Conservation (phyloP, 257 asterid species). For the Verbascum thapsus region DNA sequence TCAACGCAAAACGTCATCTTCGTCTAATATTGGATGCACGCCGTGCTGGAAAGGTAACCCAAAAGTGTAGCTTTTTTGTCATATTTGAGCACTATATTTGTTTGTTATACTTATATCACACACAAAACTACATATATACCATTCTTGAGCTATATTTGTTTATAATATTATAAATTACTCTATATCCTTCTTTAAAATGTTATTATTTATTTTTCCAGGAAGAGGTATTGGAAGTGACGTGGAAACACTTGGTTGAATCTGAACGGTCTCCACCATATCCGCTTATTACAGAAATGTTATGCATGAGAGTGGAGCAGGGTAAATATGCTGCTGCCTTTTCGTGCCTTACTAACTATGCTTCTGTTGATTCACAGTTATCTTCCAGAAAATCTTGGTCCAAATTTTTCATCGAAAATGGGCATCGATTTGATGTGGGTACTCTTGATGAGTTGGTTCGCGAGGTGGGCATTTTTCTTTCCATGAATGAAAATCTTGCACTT, state of each 20-base stretch:
- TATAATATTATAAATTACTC: too few relatives aligned
- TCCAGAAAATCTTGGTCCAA: conserved; percentile 73
- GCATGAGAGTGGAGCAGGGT: conserved; percentile 59
- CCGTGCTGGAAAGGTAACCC: conserved; percentile 78
- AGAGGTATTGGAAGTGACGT: conserved; percentile 61
- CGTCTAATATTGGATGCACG: conserved; percentile 60
- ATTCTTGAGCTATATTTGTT: too few relatives aligned
- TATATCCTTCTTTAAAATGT: too few relatives aligned
- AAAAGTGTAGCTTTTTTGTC: neutral
- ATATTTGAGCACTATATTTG: too few relatives aligned
- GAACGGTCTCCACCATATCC: conserved; percentile 58
- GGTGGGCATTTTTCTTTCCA: conserved; percentile 27
- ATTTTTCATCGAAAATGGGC: conserved; percentile 47
- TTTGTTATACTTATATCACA: too few relatives aligned
- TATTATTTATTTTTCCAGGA: conserved; percentile 40
- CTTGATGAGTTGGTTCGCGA: conserved; percentile 45
- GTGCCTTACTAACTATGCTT: conserved; percentile 46
- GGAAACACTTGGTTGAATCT: conserved; percentile 64
- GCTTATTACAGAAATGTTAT: conserved; percentile 62
- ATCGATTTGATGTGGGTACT: conserved; percentile 41
- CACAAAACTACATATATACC: too few relatives aligned
- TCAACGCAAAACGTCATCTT: conserved; percentile 84
- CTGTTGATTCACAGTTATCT: conserved; percentile 48
- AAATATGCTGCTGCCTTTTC: conserved; percentile 54
- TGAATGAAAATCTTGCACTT: conserved; percentile 44